Evolutionary conservation across 2,329 filamentous ascomycete genomes (phyloP), one percentile per base, ranked within the genome.

Genomic region (Phaeosphaeria sp.): DNA sequence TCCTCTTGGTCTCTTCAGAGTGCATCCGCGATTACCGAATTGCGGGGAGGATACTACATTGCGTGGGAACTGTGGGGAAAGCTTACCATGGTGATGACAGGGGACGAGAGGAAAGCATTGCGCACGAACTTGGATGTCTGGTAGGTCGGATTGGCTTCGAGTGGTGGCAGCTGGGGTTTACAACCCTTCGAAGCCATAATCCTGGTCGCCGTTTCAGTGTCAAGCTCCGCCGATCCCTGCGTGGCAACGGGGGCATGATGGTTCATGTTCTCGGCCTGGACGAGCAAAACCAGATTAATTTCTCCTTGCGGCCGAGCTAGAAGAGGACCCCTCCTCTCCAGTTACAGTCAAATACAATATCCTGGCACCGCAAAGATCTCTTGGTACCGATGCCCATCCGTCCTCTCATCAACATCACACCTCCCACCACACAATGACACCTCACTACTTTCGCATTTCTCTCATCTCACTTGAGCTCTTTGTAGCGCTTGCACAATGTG

Each of bases 341-440:
- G 64, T 64, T 68, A 64, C 63, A 63, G 72, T 74, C 69, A 72
- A 70, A 71, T 76, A 74, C 62, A 67, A 67, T 73, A 72, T 65
- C 62, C 63, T 65, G 60, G 65, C 69, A 68, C 63, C 64, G 62
- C 58, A 27, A 52, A 58, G 55, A 64, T 62, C 64, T 64, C 67
- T 67, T 71, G 71, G 61, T 65, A 69, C 64, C 66, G 72, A 75
- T 74, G 71, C 67, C 66, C 68, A 65, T 55, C 64, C 59, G 65
- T 66, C 61, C 68, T 68, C 66, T 57, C 71, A 62, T 63, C 60
- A 59, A 67, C 67, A 65, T 67, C 67, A 64, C 43, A 64, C 65
- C 65, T 68, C 49, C 58, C 64, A 72, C 63, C 70, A 68, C 69
- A 65, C 66, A 71, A 77, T 74, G 67, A 75, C 66, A 67, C 63